Conservation (phyloP, 768 basidiomycete species). For the Mycena galericulata region DNA sequence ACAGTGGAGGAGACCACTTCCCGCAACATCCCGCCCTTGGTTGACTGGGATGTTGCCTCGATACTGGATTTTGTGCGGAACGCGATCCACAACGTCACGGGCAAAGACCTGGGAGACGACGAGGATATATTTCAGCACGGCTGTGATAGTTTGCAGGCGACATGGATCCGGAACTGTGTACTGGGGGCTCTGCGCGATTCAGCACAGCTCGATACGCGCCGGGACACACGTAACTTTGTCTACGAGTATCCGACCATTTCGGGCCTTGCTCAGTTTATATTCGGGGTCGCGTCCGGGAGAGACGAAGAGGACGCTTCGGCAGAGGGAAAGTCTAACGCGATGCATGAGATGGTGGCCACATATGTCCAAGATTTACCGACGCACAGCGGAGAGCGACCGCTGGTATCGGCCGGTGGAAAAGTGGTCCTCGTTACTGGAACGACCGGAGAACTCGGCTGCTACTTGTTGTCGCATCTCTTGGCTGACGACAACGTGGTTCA, state of each 20-base stretch:
- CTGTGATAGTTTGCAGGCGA: constrained; percentile 48
- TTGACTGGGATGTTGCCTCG: constrained; percentile 37
- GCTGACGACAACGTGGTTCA: constrained; percentile 18
- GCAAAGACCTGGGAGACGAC: constrained; percentile 37
- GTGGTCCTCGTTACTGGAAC: constrained; percentile 49
- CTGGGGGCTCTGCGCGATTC: constrained; percentile 46
- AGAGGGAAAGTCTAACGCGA: constrained; percentile 14
- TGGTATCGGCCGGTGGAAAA: constrained; percentile 1
- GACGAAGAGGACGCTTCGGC: background rate
- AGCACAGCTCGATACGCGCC: constrained; percentile 33
- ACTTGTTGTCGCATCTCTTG: constrained; percentile 41
- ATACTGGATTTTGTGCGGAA: constrained; percentile 45
- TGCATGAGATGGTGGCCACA: constrained; percentile 32
- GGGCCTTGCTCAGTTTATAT: constrained; percentile 26
- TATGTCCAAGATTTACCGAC: constrained; percentile 28
- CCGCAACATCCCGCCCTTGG: constrained; percentile 41
- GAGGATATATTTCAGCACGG: constrained; percentile 56
- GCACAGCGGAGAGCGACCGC: background rate
- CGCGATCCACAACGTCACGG: constrained; percentile 50
- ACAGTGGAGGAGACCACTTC: constrained; percentile 47
- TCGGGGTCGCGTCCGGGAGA: constrained; percentile 15
- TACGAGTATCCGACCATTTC: constrained; percentile 50
- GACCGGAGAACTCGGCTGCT: constrained; percentile 48
- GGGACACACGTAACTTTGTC: constrained; percentile 47
- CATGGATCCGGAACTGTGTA: constrained; percentile 53